Evolutionary conservation across 1,139 yeast genomes (phyloP).

Genomic region (Trichomonascaceae sp.): DNA sequence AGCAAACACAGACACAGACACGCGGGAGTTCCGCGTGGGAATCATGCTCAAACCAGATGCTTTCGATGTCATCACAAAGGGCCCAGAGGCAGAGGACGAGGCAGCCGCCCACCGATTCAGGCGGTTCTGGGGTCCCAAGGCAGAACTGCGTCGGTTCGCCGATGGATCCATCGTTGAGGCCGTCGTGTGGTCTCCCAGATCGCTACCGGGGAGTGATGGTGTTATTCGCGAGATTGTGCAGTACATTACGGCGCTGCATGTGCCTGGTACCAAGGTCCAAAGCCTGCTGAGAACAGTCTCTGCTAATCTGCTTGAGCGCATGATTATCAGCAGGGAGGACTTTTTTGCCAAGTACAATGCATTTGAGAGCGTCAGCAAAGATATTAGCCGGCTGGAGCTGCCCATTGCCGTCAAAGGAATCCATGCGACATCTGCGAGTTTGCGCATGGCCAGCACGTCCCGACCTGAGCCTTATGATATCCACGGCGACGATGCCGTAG

Average conservation of each 20-base stretch:
- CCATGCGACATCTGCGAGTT: conserved; percentile 51
- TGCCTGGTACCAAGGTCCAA: conserved; percentile 25
- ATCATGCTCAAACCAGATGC: conserved; percentile 59
- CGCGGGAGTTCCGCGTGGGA: conserved; percentile 33
- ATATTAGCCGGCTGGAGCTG: conserved; percentile 39
- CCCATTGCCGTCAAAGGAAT: conserved; percentile 66
- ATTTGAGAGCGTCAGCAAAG: conserved; percentile 52
- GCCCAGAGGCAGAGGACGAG: conserved; percentile 54
- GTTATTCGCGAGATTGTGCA: conserved; percentile 36
- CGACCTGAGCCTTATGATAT: conserved; percentile 77
- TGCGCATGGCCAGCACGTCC: conserved; percentile 60
- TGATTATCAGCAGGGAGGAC: conserved; percentile 37
- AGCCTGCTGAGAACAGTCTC: not conserved
- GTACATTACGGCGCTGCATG: conserved; percentile 50
- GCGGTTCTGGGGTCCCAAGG: conserved; percentile 78
- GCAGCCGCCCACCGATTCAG: conserved; percentile 53
- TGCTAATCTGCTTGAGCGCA: conserved; percentile 23
- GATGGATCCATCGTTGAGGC: conserved; percentile 85
- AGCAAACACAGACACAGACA: not conserved
- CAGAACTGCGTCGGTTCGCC: conserved; percentile 72
- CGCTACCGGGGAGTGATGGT: too few relatives aligned
- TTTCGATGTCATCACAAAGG: conserved; percentile 64
- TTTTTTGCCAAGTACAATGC: conserved; percentile 48
- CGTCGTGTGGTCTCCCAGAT: conserved; percentile 80
- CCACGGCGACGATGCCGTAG: conserved; percentile 59